Evolutionary conservation across 2,329 filamentous ascomycete genomes (phyloP), one percentile per base, ranked within the genome.

Genomic region (Ophiostoma tasmaniense): DNA sequence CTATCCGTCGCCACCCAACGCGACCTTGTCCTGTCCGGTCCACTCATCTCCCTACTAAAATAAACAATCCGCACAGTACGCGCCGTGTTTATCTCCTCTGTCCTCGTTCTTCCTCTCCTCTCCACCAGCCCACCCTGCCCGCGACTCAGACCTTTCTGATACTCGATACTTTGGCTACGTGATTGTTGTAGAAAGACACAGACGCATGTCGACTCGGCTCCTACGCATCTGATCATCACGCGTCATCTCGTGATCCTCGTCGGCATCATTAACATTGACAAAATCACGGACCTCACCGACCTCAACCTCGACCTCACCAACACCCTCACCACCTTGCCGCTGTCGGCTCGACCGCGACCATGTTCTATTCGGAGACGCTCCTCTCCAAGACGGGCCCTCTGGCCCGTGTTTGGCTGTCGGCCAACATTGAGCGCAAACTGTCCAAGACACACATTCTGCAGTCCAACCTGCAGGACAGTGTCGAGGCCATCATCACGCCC

Each of bases 291-390:
- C 37, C 37, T 39, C 37, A 14, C 10, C 37, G 37, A 39, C 13
- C 13, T 33, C 28, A 61, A 25, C 52, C 52, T 61, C 20, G 14
- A 55, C 50, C 7, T 33, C 55, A 62, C 30, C 55, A 7, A 14
- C 55, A 30, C 22, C 30, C 25, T 14, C 25, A 33, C 25, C 55
- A 30, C 25, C 25, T 17, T 25, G 30, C 61, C 30, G 30, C 30
- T 37, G 61, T 64, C 61, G 61, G 61, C 61, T 37, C 33, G 64
- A 70, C 72, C 72, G 67, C 70, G 52, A 69, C 61, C 78, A 99
- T 99, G 95, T 99, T 99, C 81, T 98, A 97, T 80, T 97, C 95
- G 68, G 93, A 97, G 83, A 93, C 92, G 68, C 87, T 99, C 70
- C 87, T 99, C 75, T 93, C 93, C 79, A 97, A 97, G 89, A 97